phyloP scores from a whole-genome alignment of 2,329 filamentous ascomycete species.

The Penicillium sp. region DNA sequence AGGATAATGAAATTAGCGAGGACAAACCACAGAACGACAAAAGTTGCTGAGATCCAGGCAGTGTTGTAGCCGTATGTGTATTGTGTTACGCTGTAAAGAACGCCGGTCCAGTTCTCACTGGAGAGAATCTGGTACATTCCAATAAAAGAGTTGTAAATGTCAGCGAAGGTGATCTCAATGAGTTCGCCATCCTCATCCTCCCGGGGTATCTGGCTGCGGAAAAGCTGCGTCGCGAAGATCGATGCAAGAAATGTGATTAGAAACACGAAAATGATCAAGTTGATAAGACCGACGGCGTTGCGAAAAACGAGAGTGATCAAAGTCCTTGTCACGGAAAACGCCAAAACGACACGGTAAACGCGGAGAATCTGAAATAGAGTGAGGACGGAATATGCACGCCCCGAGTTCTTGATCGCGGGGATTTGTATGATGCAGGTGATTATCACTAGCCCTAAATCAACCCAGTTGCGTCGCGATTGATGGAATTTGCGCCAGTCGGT shows the following conservation, averaged over 20 bases:
- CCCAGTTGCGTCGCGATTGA: slow-evolving; percentile 72
- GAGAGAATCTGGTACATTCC: slow-evolving; percentile 98
- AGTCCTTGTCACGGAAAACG: slow-evolving; percentile 82
- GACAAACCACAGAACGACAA: slow-evolving; percentile 95
- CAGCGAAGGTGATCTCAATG: slow-evolving; percentile 77
- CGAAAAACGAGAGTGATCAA: slow-evolving; percentile 86
- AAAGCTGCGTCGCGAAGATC: slow-evolving; percentile 91
- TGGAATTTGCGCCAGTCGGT: slow-evolving; percentile 84
- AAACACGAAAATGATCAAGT: slow-evolving; percentile 95
- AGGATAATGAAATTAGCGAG: slow-evolving; percentile 92
- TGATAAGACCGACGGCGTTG: slow-evolving; percentile 88
- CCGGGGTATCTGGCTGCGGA: slow-evolving; percentile 80
- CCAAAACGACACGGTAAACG: slow-evolving; percentile 88
- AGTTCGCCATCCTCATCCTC: slow-evolving; percentile 65
- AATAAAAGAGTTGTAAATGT: slow-evolving; percentile 93
- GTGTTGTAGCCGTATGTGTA: slow-evolving; percentile 70
- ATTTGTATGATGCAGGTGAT: slow-evolving; percentile 85
- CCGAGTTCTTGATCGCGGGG: slow-evolving; percentile 75
- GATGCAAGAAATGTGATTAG: slow-evolving; percentile 91
- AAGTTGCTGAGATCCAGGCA: slow-evolving; percentile 90
- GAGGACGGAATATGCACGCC: slow-evolving; percentile 80
- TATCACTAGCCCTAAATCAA: slow-evolving; percentile 80
- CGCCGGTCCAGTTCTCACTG: slow-evolving; percentile 92
- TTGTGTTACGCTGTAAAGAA: slow-evolving; percentile 80
- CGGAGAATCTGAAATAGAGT: slow-evolving; percentile 92